Conservation (phyloP, 2,329 filamentous ascomycete species). For the Paracoccidioides lutzii region DNA sequence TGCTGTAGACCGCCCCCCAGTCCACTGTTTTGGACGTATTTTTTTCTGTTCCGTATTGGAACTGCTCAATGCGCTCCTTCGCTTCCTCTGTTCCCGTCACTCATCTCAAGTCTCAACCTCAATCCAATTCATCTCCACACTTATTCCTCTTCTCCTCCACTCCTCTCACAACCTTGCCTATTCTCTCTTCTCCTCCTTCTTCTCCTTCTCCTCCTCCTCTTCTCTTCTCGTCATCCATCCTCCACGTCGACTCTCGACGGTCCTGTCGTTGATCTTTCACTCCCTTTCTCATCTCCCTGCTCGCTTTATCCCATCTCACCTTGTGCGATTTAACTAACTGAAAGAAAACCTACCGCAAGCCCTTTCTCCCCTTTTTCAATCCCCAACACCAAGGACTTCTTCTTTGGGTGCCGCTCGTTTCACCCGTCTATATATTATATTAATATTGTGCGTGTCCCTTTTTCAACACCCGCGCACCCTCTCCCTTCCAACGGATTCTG, state of each 20-base stretch:
- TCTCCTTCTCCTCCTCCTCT: constrained; percentile 13
- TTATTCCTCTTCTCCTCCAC: not conserved
- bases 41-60: too few relatives aligned
- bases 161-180: constrained; percentile 13
- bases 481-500: not conserved
- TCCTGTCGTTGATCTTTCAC: constrained; percentile 5
- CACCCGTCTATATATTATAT: not conserved
- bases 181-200: constrained; percentile 10
- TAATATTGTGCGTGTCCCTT: not conserved
- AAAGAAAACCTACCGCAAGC: not conserved
- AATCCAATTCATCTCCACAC: too few relatives aligned
- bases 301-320: constrained; percentile 5
- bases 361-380: not conserved
- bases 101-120: not conserved
- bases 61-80: too few relatives aligned
- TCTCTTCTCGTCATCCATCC: not conserved
- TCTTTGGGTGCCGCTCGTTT: constrained; percentile 1
- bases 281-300: constrained; percentile 8
- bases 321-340: not conserved
- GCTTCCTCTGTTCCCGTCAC: not conserved
- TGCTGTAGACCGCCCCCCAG: too few relatives aligned
- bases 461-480: not conserved
- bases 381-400: not conserved
- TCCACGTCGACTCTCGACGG: constrained; percentile 1
- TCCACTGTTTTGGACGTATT: too few relatives aligned